These are phyloP conservation scores for Zygnema cylindricum DNA, from an alignment of 139 green algal species.

Conservation along the genomic window DNA sequence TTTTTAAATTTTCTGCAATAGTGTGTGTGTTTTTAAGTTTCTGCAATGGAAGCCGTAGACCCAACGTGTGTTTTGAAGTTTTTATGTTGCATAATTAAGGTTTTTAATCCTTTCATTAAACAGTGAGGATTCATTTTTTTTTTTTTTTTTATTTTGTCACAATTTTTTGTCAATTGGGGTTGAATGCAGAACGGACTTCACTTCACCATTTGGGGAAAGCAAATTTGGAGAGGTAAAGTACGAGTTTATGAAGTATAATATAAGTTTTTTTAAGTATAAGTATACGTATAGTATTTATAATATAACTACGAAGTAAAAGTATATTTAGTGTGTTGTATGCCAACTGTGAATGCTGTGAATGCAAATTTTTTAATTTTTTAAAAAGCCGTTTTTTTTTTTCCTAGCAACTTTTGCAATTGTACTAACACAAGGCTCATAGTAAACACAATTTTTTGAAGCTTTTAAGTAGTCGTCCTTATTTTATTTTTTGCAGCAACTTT, in stretches of 20 bases:
- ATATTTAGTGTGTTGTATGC: too few relatives aligned
- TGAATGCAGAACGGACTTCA: not conserved
- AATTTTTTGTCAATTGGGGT: not conserved
- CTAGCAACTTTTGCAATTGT: constrained; percentile 1
- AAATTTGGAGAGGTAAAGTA: constrained; percentile 52
- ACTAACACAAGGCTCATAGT: not conserved
- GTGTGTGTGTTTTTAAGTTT: too few relatives aligned
- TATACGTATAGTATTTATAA: too few relatives aligned
- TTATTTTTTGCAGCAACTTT: constrained; percentile 28
- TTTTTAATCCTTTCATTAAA: too few relatives aligned
- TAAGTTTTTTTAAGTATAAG: too few relatives aligned
- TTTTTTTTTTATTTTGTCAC: not conserved
- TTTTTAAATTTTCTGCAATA: too few relatives aligned
- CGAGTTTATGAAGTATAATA: too few relatives aligned
- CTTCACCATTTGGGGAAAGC: constrained; percentile 24
- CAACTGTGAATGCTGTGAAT: not conserved
- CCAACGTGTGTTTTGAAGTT: too few relatives aligned
- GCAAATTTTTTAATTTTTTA: not conserved
- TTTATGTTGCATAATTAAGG: too few relatives aligned
- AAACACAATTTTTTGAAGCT: not conserved
- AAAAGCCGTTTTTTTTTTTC: not conserved
- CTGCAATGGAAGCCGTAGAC: too few relatives aligned
- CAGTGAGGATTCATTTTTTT: too few relatives aligned
- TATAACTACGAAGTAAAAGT: too few relatives aligned
- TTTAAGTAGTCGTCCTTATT: constrained; percentile 24